A percentile compares a stretch with the other conserved stretches of the same genome.
phyloP scores from a whole-genome alignment of 2,329 filamentous ascomycete species.

The Raffaelea arxii region DNA sequence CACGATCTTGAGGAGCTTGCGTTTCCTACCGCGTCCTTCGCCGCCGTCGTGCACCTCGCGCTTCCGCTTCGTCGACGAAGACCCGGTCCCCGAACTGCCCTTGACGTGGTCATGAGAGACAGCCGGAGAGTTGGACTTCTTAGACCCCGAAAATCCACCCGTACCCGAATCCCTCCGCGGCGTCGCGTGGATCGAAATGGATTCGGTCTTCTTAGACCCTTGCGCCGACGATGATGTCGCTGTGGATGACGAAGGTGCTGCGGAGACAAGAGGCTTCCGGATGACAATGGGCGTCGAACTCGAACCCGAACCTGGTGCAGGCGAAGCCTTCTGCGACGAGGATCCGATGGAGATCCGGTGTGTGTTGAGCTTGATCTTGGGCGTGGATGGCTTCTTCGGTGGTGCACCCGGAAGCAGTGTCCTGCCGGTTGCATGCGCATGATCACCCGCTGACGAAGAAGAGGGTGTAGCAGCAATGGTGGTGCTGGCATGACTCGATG shows the following conservation, averaged over 20 bases:
- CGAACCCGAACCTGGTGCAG: background rate
- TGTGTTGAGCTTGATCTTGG: constrained; percentile 15
- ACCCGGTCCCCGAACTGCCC: constrained; percentile 5
- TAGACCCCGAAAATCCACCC: background rate
- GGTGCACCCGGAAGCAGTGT: constrained; percentile 7
- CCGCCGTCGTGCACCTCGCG: constrained; percentile 15
- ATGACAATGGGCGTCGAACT: constrained; percentile 7
- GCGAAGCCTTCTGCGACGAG: background rate
- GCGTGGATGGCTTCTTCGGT: constrained; percentile 7
- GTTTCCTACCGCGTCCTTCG: constrained; percentile 11
- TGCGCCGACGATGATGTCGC: constrained; percentile 11
- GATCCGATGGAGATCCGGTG: constrained; percentile 5
- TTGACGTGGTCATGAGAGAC: background rate
- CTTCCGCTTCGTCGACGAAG: constrained; percentile 17
- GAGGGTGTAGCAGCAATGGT: background rate
- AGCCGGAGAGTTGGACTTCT: background rate
- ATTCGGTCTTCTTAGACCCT: no score
- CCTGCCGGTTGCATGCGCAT: constrained; percentile 1
- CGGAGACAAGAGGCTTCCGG: constrained; percentile 16
- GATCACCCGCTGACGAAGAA: background rate
- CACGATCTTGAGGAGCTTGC: constrained; percentile 16
- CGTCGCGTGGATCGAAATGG: constrained; percentile 11
- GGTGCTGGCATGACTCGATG: no score
- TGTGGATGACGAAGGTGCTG: constrained; percentile 1
- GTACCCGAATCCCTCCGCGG: constrained; percentile 12